A percentile compares a stretch with the other conserved stretches of the same genome.
Conservation (phyloP, 768 basidiomycete genomes). For the Leccinellum rugosiceps region DNA sequence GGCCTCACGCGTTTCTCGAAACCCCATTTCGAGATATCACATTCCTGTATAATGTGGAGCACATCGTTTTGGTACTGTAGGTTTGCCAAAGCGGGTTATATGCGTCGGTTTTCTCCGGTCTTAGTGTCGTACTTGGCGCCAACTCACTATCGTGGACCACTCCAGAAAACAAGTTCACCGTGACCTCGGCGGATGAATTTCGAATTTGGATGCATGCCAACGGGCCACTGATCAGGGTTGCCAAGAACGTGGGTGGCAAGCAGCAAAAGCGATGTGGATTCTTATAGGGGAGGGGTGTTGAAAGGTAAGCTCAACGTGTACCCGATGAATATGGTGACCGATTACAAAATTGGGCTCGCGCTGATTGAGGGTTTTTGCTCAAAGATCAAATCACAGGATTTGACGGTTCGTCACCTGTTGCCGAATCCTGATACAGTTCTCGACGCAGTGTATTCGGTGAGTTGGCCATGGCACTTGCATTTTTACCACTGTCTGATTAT, state of each 20-base stretch:
- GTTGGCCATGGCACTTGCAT: not conserved
- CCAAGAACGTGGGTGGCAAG: not conserved
- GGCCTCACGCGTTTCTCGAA: constrained; percentile 51
- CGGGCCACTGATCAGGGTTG: constrained; percentile 11
- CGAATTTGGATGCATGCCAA: constrained; percentile 46
- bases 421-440: not conserved
- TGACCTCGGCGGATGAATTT: constrained; percentile 44
- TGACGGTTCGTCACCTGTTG: not conserved
- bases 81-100: constrained; percentile 47
- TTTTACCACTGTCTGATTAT: not conserved
- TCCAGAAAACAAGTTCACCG: constrained; percentile 44
- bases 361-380: not conserved
- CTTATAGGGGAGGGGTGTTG: not conserved
- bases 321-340: not conserved
- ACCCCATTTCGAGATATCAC: constrained; percentile 36
- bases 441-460: not conserved
- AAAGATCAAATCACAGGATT: not conserved
- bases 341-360: not conserved
- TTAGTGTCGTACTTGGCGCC: not conserved
- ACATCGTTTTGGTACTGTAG: constrained; percentile 31
- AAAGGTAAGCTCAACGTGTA: not conserved
- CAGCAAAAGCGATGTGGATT: constrained; percentile 20
- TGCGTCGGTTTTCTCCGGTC: constrained; percentile 45
- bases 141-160: constrained; percentile 35
- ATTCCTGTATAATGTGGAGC: constrained; percentile 4